These are phyloP conservation scores for Exophiala sp. DNA, from an alignment of 2,329 filamentous ascomycete genomes.

Conservation along the genomic window DNA sequence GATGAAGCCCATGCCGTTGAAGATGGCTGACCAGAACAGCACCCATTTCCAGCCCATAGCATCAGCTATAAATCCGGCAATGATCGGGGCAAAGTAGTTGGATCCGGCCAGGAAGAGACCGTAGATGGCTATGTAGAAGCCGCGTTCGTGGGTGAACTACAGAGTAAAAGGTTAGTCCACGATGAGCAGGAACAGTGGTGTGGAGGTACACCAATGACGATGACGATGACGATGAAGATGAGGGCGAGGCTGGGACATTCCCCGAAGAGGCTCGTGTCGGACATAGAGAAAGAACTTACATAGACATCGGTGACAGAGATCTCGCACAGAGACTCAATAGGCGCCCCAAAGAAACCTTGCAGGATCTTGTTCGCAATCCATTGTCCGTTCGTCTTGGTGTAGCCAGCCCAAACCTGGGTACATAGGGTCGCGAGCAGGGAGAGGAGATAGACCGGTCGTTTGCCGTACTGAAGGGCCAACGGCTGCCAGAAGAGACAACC, in stretches of 20 bases:
- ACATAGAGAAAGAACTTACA: constrained; percentile 1
- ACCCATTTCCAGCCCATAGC: constrained; percentile 27
- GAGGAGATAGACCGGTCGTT: constrained; percentile 28
- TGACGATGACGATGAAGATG: too few relatives aligned
- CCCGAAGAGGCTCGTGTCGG: too few relatives aligned
- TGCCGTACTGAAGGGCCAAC: constrained; percentile 42
- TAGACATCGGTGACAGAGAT: constrained; percentile 41
- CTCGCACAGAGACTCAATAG: constrained; percentile 46
- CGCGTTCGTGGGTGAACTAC: constrained; percentile 25
- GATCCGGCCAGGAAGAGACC: constrained; percentile 16
- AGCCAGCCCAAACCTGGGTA: constrained; percentile 36
- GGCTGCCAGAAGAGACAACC: constrained; percentile 45
- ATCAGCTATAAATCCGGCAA: constrained; percentile 25
- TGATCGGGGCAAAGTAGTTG: constrained; percentile 21
- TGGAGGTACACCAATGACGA: too few relatives aligned
- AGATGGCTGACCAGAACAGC: constrained; percentile 18
- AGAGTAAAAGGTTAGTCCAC: background rate
- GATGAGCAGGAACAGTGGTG: background rate
- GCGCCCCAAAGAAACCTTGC: constrained; percentile 44
- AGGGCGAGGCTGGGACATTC: too few relatives aligned
- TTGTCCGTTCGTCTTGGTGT: constrained; percentile 41
- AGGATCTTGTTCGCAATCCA: constrained; percentile 47
- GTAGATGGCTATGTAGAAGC: constrained; percentile 23
- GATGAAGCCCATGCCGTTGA: constrained; percentile 10
- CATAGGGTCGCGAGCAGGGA: constrained; percentile 31